Evolutionary conservation across 352 stramenopile species (phyloP).

Genomic region (Pythium sukuiense): DNA sequence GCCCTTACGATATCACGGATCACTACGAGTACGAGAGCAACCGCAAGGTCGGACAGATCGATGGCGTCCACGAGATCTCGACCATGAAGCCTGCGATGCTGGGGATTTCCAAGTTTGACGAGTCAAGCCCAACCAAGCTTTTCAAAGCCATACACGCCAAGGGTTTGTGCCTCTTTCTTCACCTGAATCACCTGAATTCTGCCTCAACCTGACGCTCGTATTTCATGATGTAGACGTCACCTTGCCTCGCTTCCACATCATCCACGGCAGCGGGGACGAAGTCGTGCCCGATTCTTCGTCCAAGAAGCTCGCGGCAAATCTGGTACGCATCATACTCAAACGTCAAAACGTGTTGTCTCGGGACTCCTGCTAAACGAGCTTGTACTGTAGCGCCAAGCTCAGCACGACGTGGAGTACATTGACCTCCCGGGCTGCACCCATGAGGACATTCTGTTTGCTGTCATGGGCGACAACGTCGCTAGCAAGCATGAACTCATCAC

Average conservation of each 20-base stretch:
- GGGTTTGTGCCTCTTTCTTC: constrained; percentile 16
- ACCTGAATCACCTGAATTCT: too few species aligned
- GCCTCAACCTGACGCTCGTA: neutral
- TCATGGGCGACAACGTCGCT: constrained; percentile 60
- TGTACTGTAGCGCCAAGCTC: constrained; percentile 36
- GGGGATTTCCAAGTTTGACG: constrained; percentile 53
- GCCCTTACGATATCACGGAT: constrained; percentile 72
- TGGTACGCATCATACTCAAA: constrained; percentile 40
- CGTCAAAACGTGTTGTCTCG: neutral
- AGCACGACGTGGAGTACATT: constrained; percentile 41
- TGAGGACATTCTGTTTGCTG: constrained; percentile 65
- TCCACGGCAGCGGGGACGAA: constrained; percentile 63
- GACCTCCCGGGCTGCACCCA: constrained; percentile 55
- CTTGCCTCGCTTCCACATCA: constrained; percentile 53
- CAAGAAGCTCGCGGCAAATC: constrained; percentile 42
- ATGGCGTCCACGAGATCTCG: constrained; percentile 73
- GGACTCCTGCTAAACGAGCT: neutral
- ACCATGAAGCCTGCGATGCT: constrained; percentile 79
- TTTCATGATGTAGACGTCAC: constrained; percentile 23
- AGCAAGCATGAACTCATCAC: constrained; percentile 41
- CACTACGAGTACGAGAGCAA: constrained; percentile 74
- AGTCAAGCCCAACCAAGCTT: constrained; percentile 48
- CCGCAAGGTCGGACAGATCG: constrained; percentile 42
- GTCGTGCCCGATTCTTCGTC: constrained; percentile 63
- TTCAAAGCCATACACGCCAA: constrained; percentile 27